A percentile compares a stretch with the other conserved stretches of the same genome.
Evolutionary conservation across 1,284 basidiomycete species (phyloP).

Genomic region (Boletus semigastroideus): DNA sequence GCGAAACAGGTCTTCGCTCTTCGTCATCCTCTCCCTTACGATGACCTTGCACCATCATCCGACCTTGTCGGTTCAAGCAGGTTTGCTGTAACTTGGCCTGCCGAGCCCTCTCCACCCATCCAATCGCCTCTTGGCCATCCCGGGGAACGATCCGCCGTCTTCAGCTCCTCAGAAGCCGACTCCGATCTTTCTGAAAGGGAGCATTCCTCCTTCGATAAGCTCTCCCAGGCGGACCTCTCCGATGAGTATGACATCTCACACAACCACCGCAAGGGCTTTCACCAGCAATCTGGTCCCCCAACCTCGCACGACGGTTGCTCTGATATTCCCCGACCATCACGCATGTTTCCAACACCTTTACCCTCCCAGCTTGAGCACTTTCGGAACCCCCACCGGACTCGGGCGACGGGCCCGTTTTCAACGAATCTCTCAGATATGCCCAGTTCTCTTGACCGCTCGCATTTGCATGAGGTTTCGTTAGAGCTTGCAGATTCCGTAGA

Average conservation of each 20-base stretch:
- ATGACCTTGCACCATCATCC: slow-evolving; percentile 37
- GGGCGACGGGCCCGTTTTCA: slow-evolving; percentile 1
- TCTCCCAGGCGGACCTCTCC: slow-evolving; percentile 33
- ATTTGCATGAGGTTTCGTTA: slow-evolving; percentile 64
- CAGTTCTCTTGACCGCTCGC: slow-evolving; percentile 35
- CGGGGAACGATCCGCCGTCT: slow-evolving; percentile 36
- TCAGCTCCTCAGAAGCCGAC: slow-evolving; percentile 52
- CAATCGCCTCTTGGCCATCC: slow-evolving; percentile 31
- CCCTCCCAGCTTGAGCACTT: slow-evolving; percentile 68
- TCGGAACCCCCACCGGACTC: slow-evolving; percentile 56
- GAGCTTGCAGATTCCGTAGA: slow-evolving; percentile 89
- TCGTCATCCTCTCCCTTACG: slow-evolving; percentile 28
- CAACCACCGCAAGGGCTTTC: slow-evolving; percentile 25
- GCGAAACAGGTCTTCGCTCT: slow-evolving; percentile 32
- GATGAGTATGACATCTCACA: slow-evolving; percentile 32
- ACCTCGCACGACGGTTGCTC: slow-evolving; percentile 24
- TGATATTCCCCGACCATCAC: slow-evolving; percentile 53
- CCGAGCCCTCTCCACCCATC: slow-evolving; percentile 38
- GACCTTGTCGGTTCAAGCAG: slow-evolving; percentile 45
- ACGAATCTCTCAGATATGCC: slow-evolving; percentile 2
- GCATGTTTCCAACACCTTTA: slow-evolving; percentile 71
- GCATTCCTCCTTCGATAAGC: slow-evolving; percentile 29
- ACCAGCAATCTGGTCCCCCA: slow-evolving; percentile 25
- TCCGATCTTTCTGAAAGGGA: slow-evolving; percentile 49
- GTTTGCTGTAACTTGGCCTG: slow-evolving; percentile 52